A percentile compares a stretch with the other conserved stretches of the same genome.
Evolutionary conservation across 2,329 filamentous ascomycete genomes (phyloP).

Genomic region (Colletotrichum chrysophilum): DNA sequence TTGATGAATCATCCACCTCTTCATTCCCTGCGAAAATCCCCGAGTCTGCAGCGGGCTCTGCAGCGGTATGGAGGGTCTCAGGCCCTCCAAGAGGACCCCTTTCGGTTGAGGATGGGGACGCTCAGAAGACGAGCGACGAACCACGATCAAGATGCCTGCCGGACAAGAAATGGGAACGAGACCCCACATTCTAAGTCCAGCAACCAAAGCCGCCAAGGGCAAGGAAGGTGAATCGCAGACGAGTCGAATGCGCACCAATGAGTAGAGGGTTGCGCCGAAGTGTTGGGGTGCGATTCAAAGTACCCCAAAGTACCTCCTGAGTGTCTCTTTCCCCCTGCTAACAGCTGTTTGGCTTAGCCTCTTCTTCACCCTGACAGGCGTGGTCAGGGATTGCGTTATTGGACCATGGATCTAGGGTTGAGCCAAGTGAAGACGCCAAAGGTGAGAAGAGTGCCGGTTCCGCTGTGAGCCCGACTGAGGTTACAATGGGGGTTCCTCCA

Average conservation of each 20-base stretch:
- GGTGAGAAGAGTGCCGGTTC: not conserved
- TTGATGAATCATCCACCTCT: constrained; percentile 4
- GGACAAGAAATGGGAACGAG: not conserved
- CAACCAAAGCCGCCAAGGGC: constrained; percentile 1
- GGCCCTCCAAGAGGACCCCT: not conserved
- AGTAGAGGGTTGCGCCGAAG: constrained; percentile 7
- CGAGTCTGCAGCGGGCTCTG: constrained; percentile 20
- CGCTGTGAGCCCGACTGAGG: not conserved
- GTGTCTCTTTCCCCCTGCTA: not conserved
- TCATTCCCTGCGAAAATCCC: constrained; percentile 18
- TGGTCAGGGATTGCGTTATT: constrained; percentile 7
- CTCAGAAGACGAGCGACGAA: not conserved
- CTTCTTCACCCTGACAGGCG: not conserved
- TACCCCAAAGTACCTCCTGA: not conserved
- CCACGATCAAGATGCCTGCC: constrained; percentile 10
- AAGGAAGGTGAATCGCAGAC: constrained; percentile 18
- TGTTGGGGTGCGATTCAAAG: constrained; percentile 1
- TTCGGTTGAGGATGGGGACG: constrained; percentile 12
- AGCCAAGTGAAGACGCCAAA: not conserved
- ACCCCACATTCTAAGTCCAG: constrained; percentile 1
- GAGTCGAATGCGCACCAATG: constrained; percentile 18
- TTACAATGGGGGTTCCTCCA: not conserved
- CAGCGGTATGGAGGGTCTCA: constrained; percentile 17
- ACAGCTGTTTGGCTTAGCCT: not conserved
- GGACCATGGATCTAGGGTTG: constrained; percentile 14